phyloP scores from a whole-genome alignment of 1,139 yeast genomes.

The Suhomyces kunorum region DNA sequence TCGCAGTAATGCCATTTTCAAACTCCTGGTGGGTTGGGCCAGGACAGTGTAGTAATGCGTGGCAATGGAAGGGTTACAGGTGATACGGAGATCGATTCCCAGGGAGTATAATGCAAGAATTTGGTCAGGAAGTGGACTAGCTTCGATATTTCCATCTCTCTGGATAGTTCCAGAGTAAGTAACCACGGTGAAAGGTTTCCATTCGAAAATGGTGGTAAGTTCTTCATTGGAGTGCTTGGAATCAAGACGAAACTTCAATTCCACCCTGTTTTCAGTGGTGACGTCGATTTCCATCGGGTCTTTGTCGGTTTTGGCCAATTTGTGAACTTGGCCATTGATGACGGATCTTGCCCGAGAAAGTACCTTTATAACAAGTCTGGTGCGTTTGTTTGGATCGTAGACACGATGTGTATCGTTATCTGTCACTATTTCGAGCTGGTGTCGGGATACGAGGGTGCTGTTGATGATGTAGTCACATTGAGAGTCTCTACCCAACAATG shows the following conservation, averaged over 20 bases:
- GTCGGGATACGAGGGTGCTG: conserved; percentile 33
- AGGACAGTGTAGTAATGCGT: conserved; percentile 29
- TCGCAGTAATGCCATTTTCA: conserved; percentile 26
- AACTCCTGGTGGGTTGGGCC: conserved; percentile 10
- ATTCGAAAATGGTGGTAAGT: conserved; percentile 20
- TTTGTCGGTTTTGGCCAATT: conserved; percentile 23
- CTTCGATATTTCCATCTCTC: conserved; percentile 3
- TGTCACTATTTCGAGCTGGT: conserved; percentile 27
- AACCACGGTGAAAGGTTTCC: conserved; percentile 28
- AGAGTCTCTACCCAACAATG: conserved; percentile 35
- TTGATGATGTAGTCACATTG: conserved; percentile 26
- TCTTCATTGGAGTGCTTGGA: conserved; percentile 17
- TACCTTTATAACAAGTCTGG: conserved; percentile 27
- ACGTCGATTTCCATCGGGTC: conserved; percentile 22
- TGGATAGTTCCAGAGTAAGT: conserved; percentile 11
- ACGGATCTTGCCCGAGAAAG: conserved; percentile 35
- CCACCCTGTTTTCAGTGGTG: conserved; percentile 17
- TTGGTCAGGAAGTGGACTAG: conserved; percentile 4
- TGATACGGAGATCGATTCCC: conserved; percentile 29
- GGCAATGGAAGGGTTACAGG: conserved; percentile 22
- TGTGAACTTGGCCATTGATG: conserved; percentile 31
- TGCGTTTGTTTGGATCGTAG: conserved; percentile 14
- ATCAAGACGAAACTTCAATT: conserved; percentile 24
- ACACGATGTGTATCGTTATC: conserved; percentile 8
- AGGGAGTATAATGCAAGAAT: conserved; percentile 9